Evolutionary conservation across 495 filamentous ascomycete species (phyloP).

Genomic region (Immersiella caudata): DNA sequence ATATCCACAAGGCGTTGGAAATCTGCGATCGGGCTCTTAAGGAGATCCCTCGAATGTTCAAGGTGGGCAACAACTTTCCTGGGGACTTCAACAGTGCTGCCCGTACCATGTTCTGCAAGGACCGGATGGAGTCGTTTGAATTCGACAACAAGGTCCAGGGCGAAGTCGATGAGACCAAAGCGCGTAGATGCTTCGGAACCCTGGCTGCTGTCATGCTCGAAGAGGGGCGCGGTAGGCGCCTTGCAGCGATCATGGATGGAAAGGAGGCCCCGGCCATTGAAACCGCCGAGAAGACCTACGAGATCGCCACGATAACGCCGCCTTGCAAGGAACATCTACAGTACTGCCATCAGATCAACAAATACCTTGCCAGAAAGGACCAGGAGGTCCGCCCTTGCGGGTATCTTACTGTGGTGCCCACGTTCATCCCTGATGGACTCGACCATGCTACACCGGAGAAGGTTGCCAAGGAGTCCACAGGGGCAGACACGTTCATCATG

Average conservation of each 20-base stretch:
- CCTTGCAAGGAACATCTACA: slow-evolving; percentile 28
- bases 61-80: slow-evolving; percentile 57
- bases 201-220: slow-evolving; percentile 25
- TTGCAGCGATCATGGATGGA: not conserved
- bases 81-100: slow-evolving; percentile 73
- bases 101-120: slow-evolving; percentile 32
- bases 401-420: slow-evolving; percentile 39
- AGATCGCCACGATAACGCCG: slow-evolving; percentile 33
- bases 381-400: slow-evolving; percentile 43
- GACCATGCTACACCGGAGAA: slow-evolving; percentile 31
- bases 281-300: slow-evolving; percentile 40
- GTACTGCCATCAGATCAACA: slow-evolving; percentile 25
- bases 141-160: slow-evolving; percentile 17
- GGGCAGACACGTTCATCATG: slow-evolving; percentile 24
- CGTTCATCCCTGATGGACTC: slow-evolving; percentile 42
- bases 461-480: slow-evolving; percentile 7
- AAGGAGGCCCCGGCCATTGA: slow-evolving; percentile 12
- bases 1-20: slow-evolving; percentile 65
- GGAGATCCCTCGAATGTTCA: slow-evolving; percentile 63
- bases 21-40: slow-evolving; percentile 69
- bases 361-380: slow-evolving; percentile 28
- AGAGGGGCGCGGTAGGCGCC: slow-evolving; percentile 12
- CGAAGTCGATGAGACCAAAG: slow-evolving; percentile 23
- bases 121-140: slow-evolving; percentile 3
- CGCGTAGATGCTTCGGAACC: slow-evolving; percentile 17